A percentile compares a stretch with the other conserved stretches of the same genome.
Conservation (phyloP, 306 rosid species). For the Lupinus albus region DNA sequence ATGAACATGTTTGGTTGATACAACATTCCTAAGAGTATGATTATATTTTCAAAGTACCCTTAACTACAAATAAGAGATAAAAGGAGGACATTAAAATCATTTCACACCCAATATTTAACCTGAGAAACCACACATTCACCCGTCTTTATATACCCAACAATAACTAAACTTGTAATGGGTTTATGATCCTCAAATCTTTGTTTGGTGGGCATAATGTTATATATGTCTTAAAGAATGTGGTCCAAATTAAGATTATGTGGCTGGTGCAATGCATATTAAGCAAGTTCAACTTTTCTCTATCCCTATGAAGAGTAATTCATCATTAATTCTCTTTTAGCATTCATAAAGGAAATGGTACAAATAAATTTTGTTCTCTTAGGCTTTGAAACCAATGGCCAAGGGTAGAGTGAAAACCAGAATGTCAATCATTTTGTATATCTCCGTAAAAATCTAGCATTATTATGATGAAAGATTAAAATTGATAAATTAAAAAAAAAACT, state of each 20-base stretch:
- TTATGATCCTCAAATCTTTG: slow-evolving; percentile 30
- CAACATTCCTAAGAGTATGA: too few relatives aligned
- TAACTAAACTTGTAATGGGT: background rate
- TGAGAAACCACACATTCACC: too few relatives aligned
- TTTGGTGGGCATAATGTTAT: background rate
- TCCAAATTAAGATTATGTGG: slow-evolving; percentile 9
- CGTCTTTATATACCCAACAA: too few relatives aligned
- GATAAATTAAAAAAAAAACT: too few relatives aligned
- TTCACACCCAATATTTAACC: too few relatives aligned
- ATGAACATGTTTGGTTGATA: too few relatives aligned
- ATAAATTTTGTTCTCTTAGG: background rate
- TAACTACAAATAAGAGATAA: too few relatives aligned
- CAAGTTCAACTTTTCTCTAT: background rate
- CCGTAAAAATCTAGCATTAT: too few relatives aligned
- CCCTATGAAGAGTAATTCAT: background rate
- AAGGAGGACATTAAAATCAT: too few relatives aligned
- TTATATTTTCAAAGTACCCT: too few relatives aligned
- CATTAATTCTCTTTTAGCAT: too few relatives aligned
- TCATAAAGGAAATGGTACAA: background rate
- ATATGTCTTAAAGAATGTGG: background rate
- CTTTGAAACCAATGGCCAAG: slow-evolving; percentile 8
- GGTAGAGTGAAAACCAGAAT: slow-evolving; percentile 9
- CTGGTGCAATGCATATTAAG: slow-evolving; percentile 5
- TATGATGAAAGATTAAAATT: too few relatives aligned
- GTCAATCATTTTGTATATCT: background rate